Conservation (phyloP, 1,139 yeast genomes). For the Pichia sp. region DNA sequence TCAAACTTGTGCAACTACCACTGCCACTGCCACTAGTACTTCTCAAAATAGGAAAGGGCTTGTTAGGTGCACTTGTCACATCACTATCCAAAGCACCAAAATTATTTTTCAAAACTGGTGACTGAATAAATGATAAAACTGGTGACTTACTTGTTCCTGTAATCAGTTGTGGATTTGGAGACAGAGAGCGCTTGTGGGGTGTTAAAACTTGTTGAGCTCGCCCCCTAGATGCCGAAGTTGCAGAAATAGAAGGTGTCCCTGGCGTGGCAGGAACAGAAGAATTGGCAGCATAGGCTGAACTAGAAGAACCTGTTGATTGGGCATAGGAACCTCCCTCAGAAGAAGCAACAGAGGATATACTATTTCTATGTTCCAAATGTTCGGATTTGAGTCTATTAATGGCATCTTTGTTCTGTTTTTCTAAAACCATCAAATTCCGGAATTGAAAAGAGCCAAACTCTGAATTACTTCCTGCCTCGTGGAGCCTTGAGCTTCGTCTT, state of each 20-base stretch:
- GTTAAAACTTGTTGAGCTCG: slow-evolving; percentile 10
- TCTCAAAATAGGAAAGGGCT: not conserved
- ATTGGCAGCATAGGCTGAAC: slow-evolving; percentile 2
- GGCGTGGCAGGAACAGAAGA: slow-evolving; percentile 12
- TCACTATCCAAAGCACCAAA: not conserved
- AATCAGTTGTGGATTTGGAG: slow-evolving; percentile 14
- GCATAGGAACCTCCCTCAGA: slow-evolving; percentile 25
- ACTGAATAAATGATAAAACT: slow-evolving; percentile 10
- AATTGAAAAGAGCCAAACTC: slow-evolving; percentile 95
- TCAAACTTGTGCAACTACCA: not conserved
- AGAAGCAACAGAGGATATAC: slow-evolving; percentile 31
- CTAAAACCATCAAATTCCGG: slow-evolving; percentile 82
- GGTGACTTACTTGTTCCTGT: slow-evolving; percentile 11
- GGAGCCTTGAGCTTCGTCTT: slow-evolving; percentile 56
- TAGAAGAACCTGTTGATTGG: slow-evolving; percentile 18
- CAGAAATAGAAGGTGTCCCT: slow-evolving; percentile 15
- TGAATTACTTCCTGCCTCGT: slow-evolving; percentile 53
- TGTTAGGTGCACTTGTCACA: not conserved
- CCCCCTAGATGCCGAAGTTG: slow-evolving; percentile 13
- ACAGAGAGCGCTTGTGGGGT: slow-evolving; percentile 12
- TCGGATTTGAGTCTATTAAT: slow-evolving; percentile 82
- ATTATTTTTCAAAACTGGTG: slow-evolving; percentile 9
- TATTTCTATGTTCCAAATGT: slow-evolving; percentile 51
- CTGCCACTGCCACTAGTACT: not conserved
- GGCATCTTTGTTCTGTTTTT: slow-evolving; percentile 90